Percentiles rank a stretch among this genome's conserved stretches.
phyloP scores from a whole-genome alignment of 768 basidiomycete species.

The Mycena leptocephala region DNA sequence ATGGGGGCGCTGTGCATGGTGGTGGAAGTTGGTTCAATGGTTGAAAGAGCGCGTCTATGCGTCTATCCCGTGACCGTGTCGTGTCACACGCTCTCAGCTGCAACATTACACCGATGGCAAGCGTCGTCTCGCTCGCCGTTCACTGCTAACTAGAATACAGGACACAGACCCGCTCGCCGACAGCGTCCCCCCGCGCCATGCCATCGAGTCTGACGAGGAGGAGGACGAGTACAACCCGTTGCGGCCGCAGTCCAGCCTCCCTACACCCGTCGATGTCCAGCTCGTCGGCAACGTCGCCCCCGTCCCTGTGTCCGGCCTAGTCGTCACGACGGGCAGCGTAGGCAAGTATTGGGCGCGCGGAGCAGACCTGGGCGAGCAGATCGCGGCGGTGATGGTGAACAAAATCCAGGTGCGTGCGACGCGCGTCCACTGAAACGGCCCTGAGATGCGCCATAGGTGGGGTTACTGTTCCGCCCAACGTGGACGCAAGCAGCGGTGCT shows the following conservation, averaged over 20 bases:
- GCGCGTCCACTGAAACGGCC: neutral
- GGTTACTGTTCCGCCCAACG: constrained; percentile 63
- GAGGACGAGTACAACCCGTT: constrained; percentile 72
- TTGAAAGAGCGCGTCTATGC: neutral
- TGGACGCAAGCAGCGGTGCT: constrained; percentile 66
- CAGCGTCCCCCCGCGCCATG: constrained; percentile 71
- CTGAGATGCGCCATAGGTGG: constrained; percentile 57
- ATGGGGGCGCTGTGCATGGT: no score
- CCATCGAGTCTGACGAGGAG: constrained; percentile 80
- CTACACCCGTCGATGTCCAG: constrained; percentile 50
- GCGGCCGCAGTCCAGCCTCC: constrained; percentile 23
- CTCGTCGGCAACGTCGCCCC: constrained; percentile 51
- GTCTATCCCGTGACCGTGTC: constrained; percentile 1
- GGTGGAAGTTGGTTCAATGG: no score
- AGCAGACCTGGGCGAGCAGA: constrained; percentile 68
- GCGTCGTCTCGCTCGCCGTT: neutral
- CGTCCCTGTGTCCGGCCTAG: constrained; percentile 48
- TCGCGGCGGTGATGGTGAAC: constrained; percentile 63
- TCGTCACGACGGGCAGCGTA: constrained; percentile 65
- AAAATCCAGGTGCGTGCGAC: constrained; percentile 57
- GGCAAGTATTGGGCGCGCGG: constrained; percentile 68
- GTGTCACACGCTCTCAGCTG: neutral
- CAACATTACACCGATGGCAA: constrained; percentile 22
- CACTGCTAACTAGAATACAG: constrained; percentile 43
- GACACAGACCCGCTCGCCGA: constrained; percentile 73